These are phyloP conservation scores for Mycena vulgaris DNA, from an alignment of 768 basidiomycete genomes.

Conservation along the genomic window DNA sequence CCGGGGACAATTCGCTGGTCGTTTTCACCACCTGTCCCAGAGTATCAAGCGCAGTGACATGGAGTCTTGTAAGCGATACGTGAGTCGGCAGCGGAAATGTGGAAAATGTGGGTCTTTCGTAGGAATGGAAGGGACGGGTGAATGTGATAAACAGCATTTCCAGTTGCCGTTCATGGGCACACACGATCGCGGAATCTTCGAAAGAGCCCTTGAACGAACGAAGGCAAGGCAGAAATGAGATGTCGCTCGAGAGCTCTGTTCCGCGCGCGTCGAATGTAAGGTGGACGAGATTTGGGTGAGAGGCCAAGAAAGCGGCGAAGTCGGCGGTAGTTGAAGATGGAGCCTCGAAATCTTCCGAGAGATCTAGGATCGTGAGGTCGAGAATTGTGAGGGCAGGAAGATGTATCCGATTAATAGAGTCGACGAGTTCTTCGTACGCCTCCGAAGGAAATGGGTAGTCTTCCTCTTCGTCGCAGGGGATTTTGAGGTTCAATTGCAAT, in stretches of 20 bases:
- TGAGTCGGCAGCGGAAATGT: neutral
- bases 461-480: neutral
- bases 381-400: constrained; percentile 1
- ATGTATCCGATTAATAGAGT: neutral
- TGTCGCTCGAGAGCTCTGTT: neutral
- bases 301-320: constrained; percentile 5
- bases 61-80: neutral
- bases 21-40: neutral
- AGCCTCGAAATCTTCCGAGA: neutral
- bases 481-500: neutral
- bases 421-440: neutral
- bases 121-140: neutral
- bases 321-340: neutral
- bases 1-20: neutral
- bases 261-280: neutral
- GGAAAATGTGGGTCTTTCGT: neutral
- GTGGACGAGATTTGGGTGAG: constrained; percentile 8
- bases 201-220: constrained; percentile 24
- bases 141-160: neutral
- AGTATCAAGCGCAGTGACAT: neutral
- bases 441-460: neutral
- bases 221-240: constrained; percentile 7
- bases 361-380: neutral
- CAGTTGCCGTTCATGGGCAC: neutral
- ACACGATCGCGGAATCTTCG: neutral